A percentile compares a stretch with the other conserved stretches of the same genome.
Evolutionary conservation across 192 early-diverging fungal species (phyloP).

Genomic region (Coemansia sp.): DNA sequence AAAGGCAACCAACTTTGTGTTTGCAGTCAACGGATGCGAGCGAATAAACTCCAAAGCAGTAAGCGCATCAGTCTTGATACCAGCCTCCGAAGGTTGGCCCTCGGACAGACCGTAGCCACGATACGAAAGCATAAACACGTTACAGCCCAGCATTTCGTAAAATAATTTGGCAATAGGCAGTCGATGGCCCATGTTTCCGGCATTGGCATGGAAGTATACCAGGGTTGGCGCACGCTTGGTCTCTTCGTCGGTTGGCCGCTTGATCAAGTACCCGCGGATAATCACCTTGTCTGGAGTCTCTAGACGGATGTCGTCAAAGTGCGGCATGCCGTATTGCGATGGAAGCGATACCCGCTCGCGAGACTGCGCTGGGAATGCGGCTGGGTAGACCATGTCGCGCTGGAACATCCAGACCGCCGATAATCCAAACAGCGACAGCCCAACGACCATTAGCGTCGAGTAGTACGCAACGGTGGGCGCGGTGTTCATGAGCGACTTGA

Average conservation of each 20-base stretch:
- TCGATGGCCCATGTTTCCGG: constrained; percentile 98
- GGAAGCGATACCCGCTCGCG: constrained; percentile 59
- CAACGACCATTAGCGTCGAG: constrained; percentile 14
- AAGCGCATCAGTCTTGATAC: constrained; percentile 84
- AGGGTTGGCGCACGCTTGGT: constrained; percentile 69
- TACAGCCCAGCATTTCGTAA: constrained; percentile 64
- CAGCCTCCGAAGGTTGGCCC: constrained; percentile 82
- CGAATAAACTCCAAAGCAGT: constrained; percentile 83
- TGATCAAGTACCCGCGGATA: constrained; percentile 79
- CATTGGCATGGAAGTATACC: constrained; percentile 94
- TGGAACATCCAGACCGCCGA: constrained; percentile 67
- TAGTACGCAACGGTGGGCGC: constrained; percentile 45
- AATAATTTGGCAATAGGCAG: constrained; percentile 85
- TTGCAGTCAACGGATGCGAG: constrained; percentile 66
- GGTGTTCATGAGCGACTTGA: constrained; percentile 29
- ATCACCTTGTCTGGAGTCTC: constrained; percentile 78
- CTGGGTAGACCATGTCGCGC: constrained; percentile 77
- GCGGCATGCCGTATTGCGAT: constrained; percentile 66
- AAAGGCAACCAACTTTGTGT: constrained; percentile 83
- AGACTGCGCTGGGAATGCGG: constrained; percentile 56
- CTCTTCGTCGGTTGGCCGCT: constrained; percentile 56
- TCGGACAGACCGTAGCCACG: constrained; percentile 92
- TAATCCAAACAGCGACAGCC: constrained; percentile 30
- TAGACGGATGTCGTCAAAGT: constrained; percentile 69
- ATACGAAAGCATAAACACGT: constrained; percentile 98